Evolutionary conservation across 139 green algal genomes (phyloP).

Genomic region (Coelastrella sp.): DNA sequence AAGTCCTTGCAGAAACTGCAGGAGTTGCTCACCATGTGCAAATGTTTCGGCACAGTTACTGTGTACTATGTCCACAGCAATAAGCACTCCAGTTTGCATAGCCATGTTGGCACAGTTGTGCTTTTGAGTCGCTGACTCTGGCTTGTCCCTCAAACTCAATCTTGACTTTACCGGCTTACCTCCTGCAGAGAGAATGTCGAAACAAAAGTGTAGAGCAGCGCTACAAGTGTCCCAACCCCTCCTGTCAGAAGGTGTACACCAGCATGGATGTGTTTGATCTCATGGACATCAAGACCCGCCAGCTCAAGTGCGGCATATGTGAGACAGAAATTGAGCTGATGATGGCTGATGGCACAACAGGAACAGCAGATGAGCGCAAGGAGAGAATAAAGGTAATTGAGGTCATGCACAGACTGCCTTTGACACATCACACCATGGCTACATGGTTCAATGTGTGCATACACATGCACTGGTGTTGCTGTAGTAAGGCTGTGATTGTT

Average conservation of each 20-base stretch:
- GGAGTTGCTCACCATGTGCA: no score
- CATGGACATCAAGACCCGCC: not conserved
- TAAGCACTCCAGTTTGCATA: no score
- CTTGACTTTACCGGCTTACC: not conserved
- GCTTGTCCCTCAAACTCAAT: no score
- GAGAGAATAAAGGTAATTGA: not conserved
- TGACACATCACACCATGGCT: no score
- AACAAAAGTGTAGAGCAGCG: not conserved
- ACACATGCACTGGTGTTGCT: no score
- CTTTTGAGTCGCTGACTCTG: no score
- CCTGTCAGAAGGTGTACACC: constrained; percentile 47
- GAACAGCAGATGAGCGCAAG: constrained; percentile 39
- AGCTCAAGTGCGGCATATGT: constrained; percentile 51
- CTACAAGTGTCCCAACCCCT: constrained; percentile 33
- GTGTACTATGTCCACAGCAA: no score
- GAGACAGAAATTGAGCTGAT: constrained; percentile 41
- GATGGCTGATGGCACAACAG: constrained; percentile 28
- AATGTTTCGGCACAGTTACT: no score
- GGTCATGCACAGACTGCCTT: no score
- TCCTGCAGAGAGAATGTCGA: constrained; percentile 16
- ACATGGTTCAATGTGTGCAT: not conserved
- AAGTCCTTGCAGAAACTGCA: not conserved
- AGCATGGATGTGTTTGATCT: constrained; percentile 51
- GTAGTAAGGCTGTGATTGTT: no score
- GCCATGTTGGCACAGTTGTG: not conserved